Conservation (phyloP, 1,284 basidiomycete species). For the Exobasidium cylindrosporum region DNA sequence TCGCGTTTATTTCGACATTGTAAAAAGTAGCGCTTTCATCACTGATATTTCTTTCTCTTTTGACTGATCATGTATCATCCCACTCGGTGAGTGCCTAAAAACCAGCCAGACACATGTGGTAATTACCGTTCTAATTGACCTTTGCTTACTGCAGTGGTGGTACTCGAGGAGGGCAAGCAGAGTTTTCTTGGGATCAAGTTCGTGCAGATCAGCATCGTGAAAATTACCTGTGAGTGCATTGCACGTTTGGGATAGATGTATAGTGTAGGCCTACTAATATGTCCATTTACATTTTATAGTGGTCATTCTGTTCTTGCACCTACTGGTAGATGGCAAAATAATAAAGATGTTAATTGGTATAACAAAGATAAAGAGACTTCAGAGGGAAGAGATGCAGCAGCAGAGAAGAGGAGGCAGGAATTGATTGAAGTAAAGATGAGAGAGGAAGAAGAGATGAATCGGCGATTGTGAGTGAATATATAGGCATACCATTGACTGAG, state of each 20-base stretch:
- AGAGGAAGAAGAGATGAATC: slow-evolving; percentile 44
- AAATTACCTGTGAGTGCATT: slow-evolving; percentile 34
- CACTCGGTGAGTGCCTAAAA: no score
- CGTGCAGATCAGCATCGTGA: slow-evolving; percentile 50
- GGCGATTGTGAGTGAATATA: slow-evolving; percentile 25
- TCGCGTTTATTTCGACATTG: not conserved
- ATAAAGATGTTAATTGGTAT: slow-evolving; percentile 53
- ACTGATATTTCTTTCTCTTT: not conserved
- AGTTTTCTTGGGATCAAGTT: slow-evolving; percentile 52
- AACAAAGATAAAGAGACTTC: slow-evolving; percentile 35
- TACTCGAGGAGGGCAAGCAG: slow-evolving; percentile 47
- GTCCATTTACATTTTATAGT: not conserved
- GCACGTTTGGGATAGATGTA: no score
- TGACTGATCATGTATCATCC: no score
- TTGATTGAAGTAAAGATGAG: slow-evolving; percentile 41
- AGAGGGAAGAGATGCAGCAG: slow-evolving; percentile 9
- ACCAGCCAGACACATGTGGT: no score
- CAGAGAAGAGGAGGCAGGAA: slow-evolving; percentile 38
- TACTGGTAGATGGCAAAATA: slow-evolving; percentile 51
- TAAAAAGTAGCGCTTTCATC: not conserved
- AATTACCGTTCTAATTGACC: no score
- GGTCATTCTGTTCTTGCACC: slow-evolving; percentile 52
- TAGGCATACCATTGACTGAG: not conserved
- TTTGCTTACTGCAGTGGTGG: slow-evolving; percentile 37
- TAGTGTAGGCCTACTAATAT: no score